These are phyloP conservation scores for Coleophoma crateriformis DNA, from an alignment of 2,329 filamentous ascomycete species.

Conservation along the genomic window DNA sequence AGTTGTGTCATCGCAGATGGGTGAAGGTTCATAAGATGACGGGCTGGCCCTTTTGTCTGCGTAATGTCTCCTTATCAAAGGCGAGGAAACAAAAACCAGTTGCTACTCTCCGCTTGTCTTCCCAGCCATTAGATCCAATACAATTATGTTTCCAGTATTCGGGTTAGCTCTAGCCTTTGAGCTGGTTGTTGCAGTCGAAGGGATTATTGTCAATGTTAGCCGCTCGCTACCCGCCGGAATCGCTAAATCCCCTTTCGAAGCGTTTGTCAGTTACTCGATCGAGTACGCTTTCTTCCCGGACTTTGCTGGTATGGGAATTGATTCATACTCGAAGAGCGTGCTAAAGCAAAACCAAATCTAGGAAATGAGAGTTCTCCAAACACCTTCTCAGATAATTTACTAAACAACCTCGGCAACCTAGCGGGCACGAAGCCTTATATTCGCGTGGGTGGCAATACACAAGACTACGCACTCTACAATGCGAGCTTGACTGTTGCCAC, in stretches of 20 bases:
- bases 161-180: too few species aligned
- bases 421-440: constrained; percentile 53
- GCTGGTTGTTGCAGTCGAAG: not conserved
- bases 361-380: constrained; percentile 51
- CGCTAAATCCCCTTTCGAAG: constrained; percentile 23
- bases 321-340: not conserved
- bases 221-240: constrained; percentile 8
- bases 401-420: constrained; percentile 49
- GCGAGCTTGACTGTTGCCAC: constrained; percentile 41
- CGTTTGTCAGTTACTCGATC: constrained; percentile 46
- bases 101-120: too few species aligned
- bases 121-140: too few species aligned
- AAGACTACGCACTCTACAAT: constrained; percentile 59
- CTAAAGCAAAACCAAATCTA: constrained; percentile 8
- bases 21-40: too few species aligned
- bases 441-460: constrained; percentile 61
- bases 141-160: too few species aligned
- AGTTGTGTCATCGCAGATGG: too few species aligned
- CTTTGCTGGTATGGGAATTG: constrained; percentile 33
- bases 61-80: too few species aligned
- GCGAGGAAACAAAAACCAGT: too few species aligned
- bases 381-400: constrained; percentile 52
- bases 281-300: constrained; percentile 48
- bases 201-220: constrained; percentile 3
- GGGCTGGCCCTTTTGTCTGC: too few species aligned